A percentile compares a stretch with the other conserved stretches of the same genome.
Conservation (phyloP, 2,329 filamentous ascomycete species). For the Colletotrichum liaoningense region DNA sequence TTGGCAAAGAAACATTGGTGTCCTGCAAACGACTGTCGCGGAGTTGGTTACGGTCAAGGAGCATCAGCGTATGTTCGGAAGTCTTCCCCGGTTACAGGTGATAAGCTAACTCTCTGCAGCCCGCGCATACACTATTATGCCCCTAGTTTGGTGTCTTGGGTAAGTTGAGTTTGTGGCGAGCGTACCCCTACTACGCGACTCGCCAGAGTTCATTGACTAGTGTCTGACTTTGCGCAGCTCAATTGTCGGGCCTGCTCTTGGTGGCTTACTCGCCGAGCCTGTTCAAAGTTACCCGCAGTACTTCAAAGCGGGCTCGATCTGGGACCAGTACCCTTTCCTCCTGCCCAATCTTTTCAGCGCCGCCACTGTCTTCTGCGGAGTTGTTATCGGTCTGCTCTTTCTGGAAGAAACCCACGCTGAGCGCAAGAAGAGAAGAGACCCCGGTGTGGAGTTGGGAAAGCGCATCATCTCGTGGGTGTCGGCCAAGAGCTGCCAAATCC, state of each 20-base stretch:
- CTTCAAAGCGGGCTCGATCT: constrained; percentile 80
- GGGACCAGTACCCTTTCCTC: constrained; percentile 89
- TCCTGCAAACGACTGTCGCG: constrained; percentile 93
- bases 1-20: constrained; percentile 82
- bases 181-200: constrained; percentile 6
- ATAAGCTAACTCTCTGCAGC: constrained; percentile 61
- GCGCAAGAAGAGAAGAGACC: constrained; percentile 81
- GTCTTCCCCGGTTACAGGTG: constrained; percentile 16
- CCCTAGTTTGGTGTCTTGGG: constrained; percentile 97
- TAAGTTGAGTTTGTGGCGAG: constrained; percentile 53
- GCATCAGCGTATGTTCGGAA: constrained; percentile 78
- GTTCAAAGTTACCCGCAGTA: constrained; percentile 82
- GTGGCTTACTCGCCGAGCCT: constrained; percentile 88
- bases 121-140: constrained; percentile 96
- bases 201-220: constrained; percentile 1
- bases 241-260: constrained; percentile 91
- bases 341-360: constrained; percentile 93
- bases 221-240: constrained; percentile 66
- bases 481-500: constrained; percentile 47
- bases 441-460: constrained; percentile 80
- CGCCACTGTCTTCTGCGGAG: constrained; percentile 78
- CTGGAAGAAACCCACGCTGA: constrained; percentile 93
- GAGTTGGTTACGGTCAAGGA: constrained; percentile 94
- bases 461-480: constrained; percentile 68
- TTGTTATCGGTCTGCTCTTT: constrained; percentile 84